Evolutionary conservation across 1,139 yeast species (phyloP).

Genomic region (Magnusiomyces clavatus): DNA sequence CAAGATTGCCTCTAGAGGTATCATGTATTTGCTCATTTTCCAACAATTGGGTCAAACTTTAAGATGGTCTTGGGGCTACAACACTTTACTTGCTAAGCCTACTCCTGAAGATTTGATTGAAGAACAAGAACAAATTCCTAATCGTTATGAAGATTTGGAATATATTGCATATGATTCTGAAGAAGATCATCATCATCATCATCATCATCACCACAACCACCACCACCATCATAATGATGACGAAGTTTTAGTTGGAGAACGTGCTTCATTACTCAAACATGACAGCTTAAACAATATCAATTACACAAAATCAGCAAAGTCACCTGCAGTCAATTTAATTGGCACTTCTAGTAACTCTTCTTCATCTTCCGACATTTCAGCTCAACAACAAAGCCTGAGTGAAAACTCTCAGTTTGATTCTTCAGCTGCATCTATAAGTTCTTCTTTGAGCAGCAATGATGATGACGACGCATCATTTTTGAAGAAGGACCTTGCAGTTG

Average conservation of each 20-base stretch:
- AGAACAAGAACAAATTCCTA: constrained; percentile 9
- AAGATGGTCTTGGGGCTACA: constrained; percentile 92
- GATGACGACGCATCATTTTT: too few relatives aligned
- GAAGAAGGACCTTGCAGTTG: neutral
- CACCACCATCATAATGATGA: neutral
- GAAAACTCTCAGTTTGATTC: neutral
- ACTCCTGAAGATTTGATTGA: constrained; percentile 15
- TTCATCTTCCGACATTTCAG: neutral
- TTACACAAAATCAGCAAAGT: neutral
- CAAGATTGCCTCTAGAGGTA: constrained; percentile 72
- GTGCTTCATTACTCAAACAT: neutral
- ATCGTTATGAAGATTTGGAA: neutral
- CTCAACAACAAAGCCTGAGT: neutral
- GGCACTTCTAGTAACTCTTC: neutral
- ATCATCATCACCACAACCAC: too few relatives aligned
- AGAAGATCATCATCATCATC: neutral
- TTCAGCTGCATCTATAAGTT: neutral
- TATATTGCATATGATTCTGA: neutral
- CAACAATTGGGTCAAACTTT: constrained; percentile 81
- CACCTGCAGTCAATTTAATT: neutral
- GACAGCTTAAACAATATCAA: neutral
- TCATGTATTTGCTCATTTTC: constrained; percentile 65
- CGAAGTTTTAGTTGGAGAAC: neutral
- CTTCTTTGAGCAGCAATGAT: neutral
- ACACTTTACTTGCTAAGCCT: constrained; percentile 54